These are phyloP conservation scores for Clonostachys sp. DNA, from an alignment of 2,329 filamentous ascomycete genomes.

Conservation along the genomic window DNA sequence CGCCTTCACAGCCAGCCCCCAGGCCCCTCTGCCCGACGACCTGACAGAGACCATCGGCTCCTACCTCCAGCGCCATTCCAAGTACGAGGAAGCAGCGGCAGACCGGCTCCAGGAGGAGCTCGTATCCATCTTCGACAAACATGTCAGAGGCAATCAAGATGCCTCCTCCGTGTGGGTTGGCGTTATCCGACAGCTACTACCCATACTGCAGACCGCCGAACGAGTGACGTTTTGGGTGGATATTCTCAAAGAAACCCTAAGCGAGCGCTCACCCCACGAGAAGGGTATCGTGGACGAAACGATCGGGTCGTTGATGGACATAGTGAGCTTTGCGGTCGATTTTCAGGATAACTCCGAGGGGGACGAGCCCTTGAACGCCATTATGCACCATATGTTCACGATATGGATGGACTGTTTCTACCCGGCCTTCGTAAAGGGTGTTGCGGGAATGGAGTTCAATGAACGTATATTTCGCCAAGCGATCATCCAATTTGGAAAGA, in stretches of 20 bases:
- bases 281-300: slow-evolving; percentile 61
- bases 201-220: slow-evolving; percentile 57
- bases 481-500: slow-evolving; percentile 61
- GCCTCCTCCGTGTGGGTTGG: slow-evolving; percentile 65
- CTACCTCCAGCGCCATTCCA: slow-evolving; percentile 65
- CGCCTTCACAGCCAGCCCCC: slow-evolving; percentile 40
- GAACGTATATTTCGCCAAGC: slow-evolving; percentile 45
- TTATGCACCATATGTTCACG: slow-evolving; percentile 51
- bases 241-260: slow-evolving; percentile 21
- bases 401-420: slow-evolving; percentile 51
- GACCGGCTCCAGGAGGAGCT: slow-evolving; percentile 73
- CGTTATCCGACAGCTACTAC: slow-evolving; percentile 59
- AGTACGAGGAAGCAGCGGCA: slow-evolving; percentile 63
- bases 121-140: slow-evolving; percentile 58
- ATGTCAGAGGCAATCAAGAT: slow-evolving; percentile 50
- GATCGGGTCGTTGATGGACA: slow-evolving; percentile 57
- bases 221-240: slow-evolving; percentile 72
- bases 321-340: slow-evolving; percentile 59
- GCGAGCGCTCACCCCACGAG: slow-evolving; percentile 50
- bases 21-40: slow-evolving; percentile 62
- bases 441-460: slow-evolving; percentile 32
- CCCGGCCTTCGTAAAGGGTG: slow-evolving; percentile 26
- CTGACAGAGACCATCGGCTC: slow-evolving; percentile 56
- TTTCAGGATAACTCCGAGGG: slow-evolving; percentile 37
- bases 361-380: slow-evolving; percentile 32